Conservation (phyloP, 2,329 filamentous ascomycete species). For the Sporothrix globosa region DNA sequence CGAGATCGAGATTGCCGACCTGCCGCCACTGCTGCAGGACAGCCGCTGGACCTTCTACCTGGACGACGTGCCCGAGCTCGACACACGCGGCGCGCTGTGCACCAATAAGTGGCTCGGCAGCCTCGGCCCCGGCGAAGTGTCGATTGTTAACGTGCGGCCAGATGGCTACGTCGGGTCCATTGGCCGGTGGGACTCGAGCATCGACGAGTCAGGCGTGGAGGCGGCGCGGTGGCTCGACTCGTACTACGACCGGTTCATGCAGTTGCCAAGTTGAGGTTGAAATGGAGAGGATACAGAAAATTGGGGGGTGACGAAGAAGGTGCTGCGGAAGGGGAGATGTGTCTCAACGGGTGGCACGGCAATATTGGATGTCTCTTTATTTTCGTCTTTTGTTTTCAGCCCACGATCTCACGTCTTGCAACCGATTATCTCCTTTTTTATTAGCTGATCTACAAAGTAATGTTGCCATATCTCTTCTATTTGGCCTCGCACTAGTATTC, state of each 20-base stretch:
- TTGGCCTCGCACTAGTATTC: too few relatives aligned
- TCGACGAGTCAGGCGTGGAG: slow-evolving; percentile 55
- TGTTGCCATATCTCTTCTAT: slow-evolving; percentile 3
- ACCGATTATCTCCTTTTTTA: neutral
- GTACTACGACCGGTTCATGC: slow-evolving; percentile 60
- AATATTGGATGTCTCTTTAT: neutral
- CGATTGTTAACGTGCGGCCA: slow-evolving; percentile 69
- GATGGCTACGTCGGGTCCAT: slow-evolving; percentile 75
- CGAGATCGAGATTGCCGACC: slow-evolving; percentile 66
- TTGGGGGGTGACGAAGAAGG: neutral
- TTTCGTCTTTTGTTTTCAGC: neutral
- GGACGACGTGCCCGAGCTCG: slow-evolving; percentile 63
- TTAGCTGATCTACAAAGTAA: slow-evolving; percentile 4
- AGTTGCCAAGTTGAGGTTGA: slow-evolving; percentile 46
- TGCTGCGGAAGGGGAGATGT: slow-evolving; percentile 2
- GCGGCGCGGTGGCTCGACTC: slow-evolving; percentile 59
- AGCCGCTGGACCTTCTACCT: slow-evolving; percentile 74
- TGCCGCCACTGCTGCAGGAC: slow-evolving; percentile 64
- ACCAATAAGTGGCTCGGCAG: slow-evolving; percentile 71
- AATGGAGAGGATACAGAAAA: neutral
- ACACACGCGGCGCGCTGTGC: slow-evolving; percentile 57
- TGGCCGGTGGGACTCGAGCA: slow-evolving; percentile 55
- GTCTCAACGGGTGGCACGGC: slow-evolving; percentile 21
- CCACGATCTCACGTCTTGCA: slow-evolving; percentile 16
- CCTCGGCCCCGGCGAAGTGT: slow-evolving; percentile 60